Conservation (phyloP, 805 yeast genomes). For the Candida gorgasii region DNA sequence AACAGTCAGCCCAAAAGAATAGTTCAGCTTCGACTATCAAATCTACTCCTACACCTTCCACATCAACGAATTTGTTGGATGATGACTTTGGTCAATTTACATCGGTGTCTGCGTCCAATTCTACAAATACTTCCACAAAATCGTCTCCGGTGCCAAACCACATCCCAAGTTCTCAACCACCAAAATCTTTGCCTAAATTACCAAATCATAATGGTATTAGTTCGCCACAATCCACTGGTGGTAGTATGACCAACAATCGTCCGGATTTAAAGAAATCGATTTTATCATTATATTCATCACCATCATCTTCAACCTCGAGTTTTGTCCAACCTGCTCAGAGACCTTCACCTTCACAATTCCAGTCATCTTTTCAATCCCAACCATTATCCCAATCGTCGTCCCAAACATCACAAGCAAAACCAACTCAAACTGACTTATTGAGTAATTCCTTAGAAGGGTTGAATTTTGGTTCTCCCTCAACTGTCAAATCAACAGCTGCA, state of each 20-base stretch:
- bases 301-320: slow-evolving; percentile 49
- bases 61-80: slow-evolving; percentile 26
- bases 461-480: slow-evolving; percentile 12
- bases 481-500: not conserved
- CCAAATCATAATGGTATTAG: slow-evolving; percentile 9
- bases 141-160: slow-evolving; percentile 26
- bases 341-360: slow-evolving; percentile 5
- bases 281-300: slow-evolving; percentile 75
- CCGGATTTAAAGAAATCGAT: slow-evolving; percentile 93
- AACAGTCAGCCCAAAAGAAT: not conserved
- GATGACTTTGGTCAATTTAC: slow-evolving; percentile 46
- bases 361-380: not conserved
- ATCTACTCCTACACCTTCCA: slow-evolving; percentile 8
- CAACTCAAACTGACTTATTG: slow-evolving; percentile 16
- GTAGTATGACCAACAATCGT: slow-evolving; percentile 41
- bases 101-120: slow-evolving; percentile 27
- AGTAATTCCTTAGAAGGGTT: slow-evolving; percentile 27
- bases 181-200: slow-evolving; percentile 16
- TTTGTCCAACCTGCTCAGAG: slow-evolving; percentile 23
- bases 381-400: slow-evolving; percentile 3
- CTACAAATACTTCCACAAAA: not conserved
- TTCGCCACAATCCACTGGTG: slow-evolving; percentile 38
- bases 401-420: not conserved
- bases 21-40: slow-evolving; percentile 2
- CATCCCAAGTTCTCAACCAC: not conserved